Base-by-base conservation (phyloP, 75 land plant genomes). In the Cunninghamia lanceolata region DNA sequence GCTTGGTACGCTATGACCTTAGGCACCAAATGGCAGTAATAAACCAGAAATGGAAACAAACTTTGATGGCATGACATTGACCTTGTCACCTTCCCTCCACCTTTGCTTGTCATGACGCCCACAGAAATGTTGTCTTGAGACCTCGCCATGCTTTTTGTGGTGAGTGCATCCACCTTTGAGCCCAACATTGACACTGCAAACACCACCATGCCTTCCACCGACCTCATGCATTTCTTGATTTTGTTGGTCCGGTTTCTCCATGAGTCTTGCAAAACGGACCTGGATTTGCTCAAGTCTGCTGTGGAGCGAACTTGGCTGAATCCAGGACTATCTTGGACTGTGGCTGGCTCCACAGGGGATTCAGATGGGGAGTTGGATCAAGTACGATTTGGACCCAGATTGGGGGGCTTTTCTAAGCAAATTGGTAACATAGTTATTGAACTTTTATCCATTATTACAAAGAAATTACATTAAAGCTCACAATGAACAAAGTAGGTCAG, bases 1-100 rank as follows among this genome's bases (percentile, higher is more conserved):
- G 95, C 95, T 85, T 93, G 93, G 82, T 94, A 93, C 63, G 85
- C 89, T n/a, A 80, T 88, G 13, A 85, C 85, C 28, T 66, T 82
- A 4, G 89, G 80, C 4, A 85, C 86, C n/a, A 79, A 82, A 28
- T 88, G 89, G 28, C 89, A 88, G 47, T 88, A 88, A 40, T 85
- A 88, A 17, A 87, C 73, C 19, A 85, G 86, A 25, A 54, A 88
- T 10, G 86, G 86, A 47, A 88, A 88, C 86, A 88, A 56, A 32
- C 85, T 56, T 21, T 66, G 80, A 42, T 88, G 89, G 50, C 89
- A 88, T 35, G 68, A 83, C 34, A 83, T 66, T 40, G 84, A 52
- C 66, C 66, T 32, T 6, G 84, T 83, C 84, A 83, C 84, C 35
- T 38, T 38, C 38, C 84, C 84, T 19, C 36, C 84, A 34, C 30